A percentile compares a stretch with the other conserved stretches of the same genome.
phyloP scores from a whole-genome alignment of 805 yeast genomes.

The Metschnikowia anglica region DNA sequence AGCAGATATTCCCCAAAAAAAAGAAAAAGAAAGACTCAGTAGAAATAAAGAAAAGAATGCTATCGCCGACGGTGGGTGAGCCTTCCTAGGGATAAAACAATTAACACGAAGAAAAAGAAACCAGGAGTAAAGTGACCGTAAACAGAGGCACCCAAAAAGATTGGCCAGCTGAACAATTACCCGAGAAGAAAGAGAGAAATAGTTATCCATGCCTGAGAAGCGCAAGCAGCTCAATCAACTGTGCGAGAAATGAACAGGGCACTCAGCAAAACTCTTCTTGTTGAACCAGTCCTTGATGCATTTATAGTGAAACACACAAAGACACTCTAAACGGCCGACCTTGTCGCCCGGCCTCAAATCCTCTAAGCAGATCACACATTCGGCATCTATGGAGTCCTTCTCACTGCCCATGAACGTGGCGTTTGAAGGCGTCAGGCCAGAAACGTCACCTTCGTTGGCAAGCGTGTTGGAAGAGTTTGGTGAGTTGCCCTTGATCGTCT shows the following conservation, averaged over 20 bases:
- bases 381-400: conserved; percentile 47
- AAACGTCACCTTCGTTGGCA: conserved; percentile 3
- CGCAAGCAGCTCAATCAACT: conserved; percentile 19
- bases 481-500: conserved; percentile 26
- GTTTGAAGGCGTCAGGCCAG: conserved; percentile 17
- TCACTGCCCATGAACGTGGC: conserved; percentile 12
- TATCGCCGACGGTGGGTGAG: no score
- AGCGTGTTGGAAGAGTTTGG: conserved; percentile 2
- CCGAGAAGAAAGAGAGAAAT: background rate
- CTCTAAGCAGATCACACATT: conserved; percentile 93
- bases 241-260: conserved; percentile 71
- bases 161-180: background rate
- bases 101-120: no score
- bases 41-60: no score
- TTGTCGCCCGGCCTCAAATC: conserved; percentile 82
- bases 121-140: no score
- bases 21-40: no score
- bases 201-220: background rate
- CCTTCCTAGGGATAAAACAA: no score
- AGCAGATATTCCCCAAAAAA: no score
- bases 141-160: no score
- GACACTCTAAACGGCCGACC: conserved; percentile 89
- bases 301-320: conserved; percentile 88
- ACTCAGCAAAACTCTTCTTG: conserved; percentile 78
- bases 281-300: conserved; percentile 93